A percentile compares a stretch with the other conserved stretches of the same genome.
phyloP scores from a whole-genome alignment of 192 early-diverging fungal genomes.

The Pilobolus umbonatus region DNA sequence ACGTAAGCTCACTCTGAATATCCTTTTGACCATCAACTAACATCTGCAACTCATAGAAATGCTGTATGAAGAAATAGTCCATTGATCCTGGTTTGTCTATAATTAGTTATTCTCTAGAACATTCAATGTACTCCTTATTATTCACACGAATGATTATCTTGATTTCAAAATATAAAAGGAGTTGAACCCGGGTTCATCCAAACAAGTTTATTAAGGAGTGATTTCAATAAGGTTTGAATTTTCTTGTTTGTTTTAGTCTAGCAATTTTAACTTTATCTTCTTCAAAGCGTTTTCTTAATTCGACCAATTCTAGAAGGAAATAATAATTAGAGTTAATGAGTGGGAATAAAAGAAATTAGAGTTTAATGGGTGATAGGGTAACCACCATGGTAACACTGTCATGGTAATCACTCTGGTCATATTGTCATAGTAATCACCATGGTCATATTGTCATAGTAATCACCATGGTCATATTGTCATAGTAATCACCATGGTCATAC shows the following conservation, averaged over 20 bases:
- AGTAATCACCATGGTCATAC: no score
- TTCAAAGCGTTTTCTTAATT: slow-evolving; percentile 89
- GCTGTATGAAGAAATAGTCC: slow-evolving; percentile 13
- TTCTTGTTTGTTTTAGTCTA: slow-evolving; percentile 67
- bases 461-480: no score
- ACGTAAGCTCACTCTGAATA: slow-evolving; percentile 31
- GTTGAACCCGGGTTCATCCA: neutral
- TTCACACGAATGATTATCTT: neutral
- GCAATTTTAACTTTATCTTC: slow-evolving; percentile 85
- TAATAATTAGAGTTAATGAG: slow-evolving; percentile 8
- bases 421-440: no score
- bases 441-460: no score
- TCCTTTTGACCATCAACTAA: neutral
- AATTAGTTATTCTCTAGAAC: neutral
- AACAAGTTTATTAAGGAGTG: neutral
- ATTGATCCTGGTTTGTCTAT: neutral
- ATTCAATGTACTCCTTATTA: neutral
- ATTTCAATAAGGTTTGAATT: slow-evolving; percentile 84
- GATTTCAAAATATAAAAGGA: neutral
- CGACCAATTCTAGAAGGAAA: slow-evolving; percentile 65
- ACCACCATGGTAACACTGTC: neutral
- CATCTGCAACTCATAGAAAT: slow-evolving; percentile 1
- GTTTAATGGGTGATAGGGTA: slow-evolving; percentile 7
- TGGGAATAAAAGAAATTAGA: slow-evolving; percentile 6
- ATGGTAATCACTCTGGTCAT: no score